phyloP scores from a whole-genome alignment of 176 grass and related monocot genomes.

The Hordeum vulgare region MorexV3_pseudomolecules_assembly NC_058521.1:22842144-22842643 shows the following conservation, averaged over 20 bases:
- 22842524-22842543: conserved; percentile 50
- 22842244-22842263: no score
- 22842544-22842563: conserved; percentile 72
- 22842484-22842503: conserved; percentile 44
- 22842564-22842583: conserved; percentile 76
- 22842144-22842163: no score
- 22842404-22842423: not conserved
- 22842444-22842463: not conserved
- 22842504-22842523: conserved; percentile 44
- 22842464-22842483: not conserved
- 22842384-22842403: conserved; percentile 25
- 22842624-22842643: conserved; percentile 74
- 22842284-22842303: no score
- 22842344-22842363: no score
- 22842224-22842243: no score
- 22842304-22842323: no score
- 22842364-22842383: not conserved
- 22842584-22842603: conserved; percentile 81
- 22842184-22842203: no score
- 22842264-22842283: no score
- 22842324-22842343: no score
- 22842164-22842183: no score
- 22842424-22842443: not conserved
- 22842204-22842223: no score
- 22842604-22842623: conserved; percentile 92